Evolutionary conservation across 176 grass and related monocot genomes (phyloP).

Genomic region (Ensete glaucum): DNA sequence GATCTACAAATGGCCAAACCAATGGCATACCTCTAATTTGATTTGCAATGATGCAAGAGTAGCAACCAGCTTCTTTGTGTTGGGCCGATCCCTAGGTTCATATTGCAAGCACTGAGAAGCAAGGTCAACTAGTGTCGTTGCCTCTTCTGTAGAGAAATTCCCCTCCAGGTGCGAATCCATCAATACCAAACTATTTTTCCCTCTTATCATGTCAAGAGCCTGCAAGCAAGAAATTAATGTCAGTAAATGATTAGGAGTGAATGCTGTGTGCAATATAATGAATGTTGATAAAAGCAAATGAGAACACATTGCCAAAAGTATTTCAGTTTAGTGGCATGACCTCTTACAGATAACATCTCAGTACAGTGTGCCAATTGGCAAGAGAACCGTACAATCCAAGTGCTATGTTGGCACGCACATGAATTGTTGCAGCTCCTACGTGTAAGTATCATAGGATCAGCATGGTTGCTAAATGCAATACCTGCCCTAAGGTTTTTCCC

Average conservation of each 20-base stretch:
- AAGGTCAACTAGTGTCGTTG: slow-evolving; percentile 66
- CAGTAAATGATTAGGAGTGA: neutral
- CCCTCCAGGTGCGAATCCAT: slow-evolving; percentile 98
- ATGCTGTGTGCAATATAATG: too few relatives aligned
- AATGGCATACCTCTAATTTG: slow-evolving; percentile 59
- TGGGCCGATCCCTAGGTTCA: slow-evolving; percentile 83
- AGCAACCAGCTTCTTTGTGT: slow-evolving; percentile 54
- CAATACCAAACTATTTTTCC: slow-evolving; percentile 43
- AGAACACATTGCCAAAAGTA: too few relatives aligned
- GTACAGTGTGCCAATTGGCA: too few relatives aligned
- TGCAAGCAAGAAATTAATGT: slow-evolving; percentile 21
- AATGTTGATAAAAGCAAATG: too few relatives aligned
- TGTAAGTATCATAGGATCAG: too few relatives aligned
- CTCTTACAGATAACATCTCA: too few relatives aligned
- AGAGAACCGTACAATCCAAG: too few relatives aligned
- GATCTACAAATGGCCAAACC: neutral
- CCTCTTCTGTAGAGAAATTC: slow-evolving; percentile 75
- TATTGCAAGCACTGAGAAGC: slow-evolving; percentile 84
- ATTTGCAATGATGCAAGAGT: slow-evolving; percentile 67
- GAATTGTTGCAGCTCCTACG: too few relatives aligned
- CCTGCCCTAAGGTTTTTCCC: too few relatives aligned
- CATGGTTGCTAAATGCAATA: too few relatives aligned
- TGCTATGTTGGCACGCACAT: too few relatives aligned
- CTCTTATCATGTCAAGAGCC: slow-evolving; percentile 91
- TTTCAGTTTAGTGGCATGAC: too few relatives aligned